A percentile compares a stretch with the other conserved stretches of the same genome.
Conservation (phyloP, 371 early-diverging fungal genomes). For the Mortierella sp. region DNA sequence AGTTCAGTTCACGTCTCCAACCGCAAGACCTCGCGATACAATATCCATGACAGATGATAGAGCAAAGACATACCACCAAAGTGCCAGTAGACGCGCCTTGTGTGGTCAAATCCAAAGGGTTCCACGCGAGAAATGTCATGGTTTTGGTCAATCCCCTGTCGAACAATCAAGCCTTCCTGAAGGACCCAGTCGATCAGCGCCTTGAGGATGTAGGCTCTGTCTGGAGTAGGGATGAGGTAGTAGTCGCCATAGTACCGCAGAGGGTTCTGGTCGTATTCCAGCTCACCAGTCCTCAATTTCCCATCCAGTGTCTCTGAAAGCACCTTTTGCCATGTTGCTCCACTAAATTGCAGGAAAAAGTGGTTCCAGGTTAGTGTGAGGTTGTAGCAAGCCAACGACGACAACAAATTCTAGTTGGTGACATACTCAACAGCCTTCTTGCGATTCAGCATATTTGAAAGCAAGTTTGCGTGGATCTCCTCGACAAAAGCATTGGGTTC, state of each 20-base stretch:
- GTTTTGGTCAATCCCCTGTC: constrained; percentile 46
- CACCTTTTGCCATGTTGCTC: constrained; percentile 41
- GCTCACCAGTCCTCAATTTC: constrained; percentile 38
- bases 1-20: too few relatives aligned
- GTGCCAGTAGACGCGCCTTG: constrained; percentile 51
- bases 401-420: too few relatives aligned
- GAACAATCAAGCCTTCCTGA: constrained; percentile 37
- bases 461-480: constrained; percentile 46
- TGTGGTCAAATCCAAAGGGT: constrained; percentile 49
- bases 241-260: constrained; percentile 38
- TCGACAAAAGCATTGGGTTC: constrained; percentile 38
- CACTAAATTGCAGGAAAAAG: constrained; percentile 17
- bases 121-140: constrained; percentile 29
- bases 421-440: constrained; percentile 57
- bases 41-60: background rate
- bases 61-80: constrained; percentile 47
- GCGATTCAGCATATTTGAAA: constrained; percentile 55
- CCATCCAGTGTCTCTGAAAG: constrained; percentile 46
- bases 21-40: background rate
- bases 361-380: background rate
- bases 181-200: constrained; percentile 54
- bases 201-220: constrained; percentile 44
- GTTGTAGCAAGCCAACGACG: background rate
- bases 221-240: constrained; percentile 32
- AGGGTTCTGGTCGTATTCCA: constrained; percentile 40